A percentile compares a stretch with the other conserved stretches of the same genome.
These are phyloP conservation scores for Oryza australiensis DNA, from an alignment of 176 grass and related monocot genomes.

Conservation along the genomic window DNA sequence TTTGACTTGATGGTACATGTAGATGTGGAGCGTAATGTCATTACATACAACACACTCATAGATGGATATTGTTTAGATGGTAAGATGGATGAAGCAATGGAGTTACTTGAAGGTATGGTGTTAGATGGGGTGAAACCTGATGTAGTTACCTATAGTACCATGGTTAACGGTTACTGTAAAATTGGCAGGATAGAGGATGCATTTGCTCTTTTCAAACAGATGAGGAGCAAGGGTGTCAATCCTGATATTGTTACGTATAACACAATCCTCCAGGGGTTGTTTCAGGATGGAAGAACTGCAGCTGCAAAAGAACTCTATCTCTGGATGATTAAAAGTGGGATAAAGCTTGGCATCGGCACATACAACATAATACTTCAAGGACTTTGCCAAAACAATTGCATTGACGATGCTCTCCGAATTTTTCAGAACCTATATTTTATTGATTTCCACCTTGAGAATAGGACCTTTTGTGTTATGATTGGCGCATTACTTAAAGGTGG, in stretches of 20 bases:
- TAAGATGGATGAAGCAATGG: neutral
- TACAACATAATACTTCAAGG: neutral
- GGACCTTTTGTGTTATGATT: constrained; percentile 8
- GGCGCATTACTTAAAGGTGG: neutral
- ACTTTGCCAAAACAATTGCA: neutral
- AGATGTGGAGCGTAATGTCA: constrained; percentile 13
- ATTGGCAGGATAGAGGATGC: neutral
- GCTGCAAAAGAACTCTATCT: neutral
- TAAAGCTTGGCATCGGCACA: rapidly evolving
- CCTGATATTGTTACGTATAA: neutral
- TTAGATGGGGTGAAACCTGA: neutral
- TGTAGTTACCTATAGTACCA: neutral
- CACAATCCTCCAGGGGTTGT: neutral
- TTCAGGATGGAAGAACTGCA: neutral
- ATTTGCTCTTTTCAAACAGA: neutral
- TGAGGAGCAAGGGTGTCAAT: neutral
- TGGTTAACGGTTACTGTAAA: neutral
- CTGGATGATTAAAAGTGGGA: neutral
- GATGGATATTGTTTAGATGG: constrained; percentile 11
- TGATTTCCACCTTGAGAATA: neutral
- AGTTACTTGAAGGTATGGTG: neutral
- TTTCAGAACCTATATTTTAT: neutral
- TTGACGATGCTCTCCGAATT: neutral
- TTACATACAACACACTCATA: constrained; percentile 18
- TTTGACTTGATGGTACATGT: constrained; percentile 9